Conservation (phyloP, 805 yeast genomes). For the Grigorovia transvaalensis region DNA sequence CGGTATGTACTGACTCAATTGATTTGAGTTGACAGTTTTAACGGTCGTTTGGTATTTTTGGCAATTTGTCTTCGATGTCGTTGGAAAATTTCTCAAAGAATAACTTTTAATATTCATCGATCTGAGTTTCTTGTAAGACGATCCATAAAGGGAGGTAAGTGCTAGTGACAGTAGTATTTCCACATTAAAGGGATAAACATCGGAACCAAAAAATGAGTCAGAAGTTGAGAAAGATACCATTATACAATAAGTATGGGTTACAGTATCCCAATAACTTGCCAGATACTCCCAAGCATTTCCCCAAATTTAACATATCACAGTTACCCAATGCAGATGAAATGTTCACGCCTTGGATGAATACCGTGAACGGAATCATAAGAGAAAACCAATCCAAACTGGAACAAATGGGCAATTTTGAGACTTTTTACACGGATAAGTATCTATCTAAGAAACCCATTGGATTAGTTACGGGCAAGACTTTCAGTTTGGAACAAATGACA, state of each 20-base stretch:
- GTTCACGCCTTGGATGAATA: slow-evolving; percentile 22
- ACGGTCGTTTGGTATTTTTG: not conserved
- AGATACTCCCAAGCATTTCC: not conserved
- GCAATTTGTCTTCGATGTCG: not conserved
- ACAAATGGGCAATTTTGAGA: slow-evolving; percentile 11
- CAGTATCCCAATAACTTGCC: slow-evolving; percentile 13
- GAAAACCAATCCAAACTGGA: slow-evolving; percentile 10
- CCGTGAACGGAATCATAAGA: slow-evolving; percentile 12
- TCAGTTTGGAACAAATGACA: too few relatives aligned
- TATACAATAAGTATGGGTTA: slow-evolving; percentile 17
- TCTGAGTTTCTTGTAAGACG: too few relatives aligned
- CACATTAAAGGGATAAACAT: too few relatives aligned
- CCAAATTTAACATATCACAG: slow-evolving; percentile 12
- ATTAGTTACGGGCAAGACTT: slow-evolving; percentile 8
- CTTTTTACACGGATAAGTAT: slow-evolving; percentile 18
- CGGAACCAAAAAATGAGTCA: not conserved
- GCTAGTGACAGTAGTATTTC: too few relatives aligned
- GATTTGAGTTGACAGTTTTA: not conserved
- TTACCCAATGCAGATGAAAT: slow-evolving; percentile 14
- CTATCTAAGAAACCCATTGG: slow-evolving; percentile 25
- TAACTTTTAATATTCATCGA: too few relatives aligned
- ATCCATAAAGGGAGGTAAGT: too few relatives aligned
- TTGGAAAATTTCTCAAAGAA: too few relatives aligned
- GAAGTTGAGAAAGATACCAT: slow-evolving; percentile 12
- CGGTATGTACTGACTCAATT: not conserved